A percentile compares a stretch with the other conserved stretches of the same genome.
These are phyloP conservation scores for Tuber aestivum DNA, from an alignment of 495 filamentous ascomycete species.

Conservation along the genomic window DNA sequence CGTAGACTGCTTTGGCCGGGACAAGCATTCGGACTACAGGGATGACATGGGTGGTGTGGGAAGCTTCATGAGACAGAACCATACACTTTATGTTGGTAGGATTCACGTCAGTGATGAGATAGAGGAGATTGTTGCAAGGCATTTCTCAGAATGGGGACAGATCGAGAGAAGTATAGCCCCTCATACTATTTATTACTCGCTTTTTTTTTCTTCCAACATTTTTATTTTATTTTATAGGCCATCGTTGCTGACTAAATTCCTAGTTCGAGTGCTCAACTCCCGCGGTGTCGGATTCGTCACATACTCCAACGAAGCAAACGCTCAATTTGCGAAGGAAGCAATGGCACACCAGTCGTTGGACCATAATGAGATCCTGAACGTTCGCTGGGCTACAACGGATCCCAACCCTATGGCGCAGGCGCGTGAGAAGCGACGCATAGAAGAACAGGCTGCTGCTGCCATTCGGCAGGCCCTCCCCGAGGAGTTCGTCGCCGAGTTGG, in stretches of 20 bases:
- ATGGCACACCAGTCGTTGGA: conserved; percentile 86
- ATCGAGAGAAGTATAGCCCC: conserved; percentile 61
- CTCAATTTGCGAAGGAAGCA: conserved; percentile 84
- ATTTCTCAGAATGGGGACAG: conserved; percentile 92
- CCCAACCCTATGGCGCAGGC: conserved; percentile 95
- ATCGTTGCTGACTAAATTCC: conserved; percentile 19
- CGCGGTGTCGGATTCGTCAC: conserved; percentile 89
- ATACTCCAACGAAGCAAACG: conserved; percentile 76
- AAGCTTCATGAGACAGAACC: conserved; percentile 80
- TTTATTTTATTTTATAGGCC: not conserved
- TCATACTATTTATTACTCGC: conserved; percentile 1
- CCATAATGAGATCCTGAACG: conserved; percentile 86
- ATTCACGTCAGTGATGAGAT: conserved; percentile 98
- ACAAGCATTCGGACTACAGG: conserved; percentile 79
- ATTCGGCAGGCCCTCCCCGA: conserved; percentile 84
- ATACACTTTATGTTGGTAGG: conserved; percentile 85
- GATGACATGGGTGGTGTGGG: conserved; percentile 97
- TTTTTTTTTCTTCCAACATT: not conserved
- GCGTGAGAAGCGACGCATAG: conserved; percentile 77
- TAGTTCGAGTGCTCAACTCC: conserved; percentile 75
- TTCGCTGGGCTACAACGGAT: conserved; percentile 93
- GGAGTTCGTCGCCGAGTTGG: conserved; percentile 87
- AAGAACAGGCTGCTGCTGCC: conserved; percentile 97
- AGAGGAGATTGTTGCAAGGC: conserved; percentile 87
- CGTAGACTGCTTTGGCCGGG: conserved; percentile 86